Percentiles rank a stretch among this genome's conserved stretches.
Evolutionary conservation across 352 stramenopile species (phyloP).

Genomic region (Globisporangium spiculum): DNA sequence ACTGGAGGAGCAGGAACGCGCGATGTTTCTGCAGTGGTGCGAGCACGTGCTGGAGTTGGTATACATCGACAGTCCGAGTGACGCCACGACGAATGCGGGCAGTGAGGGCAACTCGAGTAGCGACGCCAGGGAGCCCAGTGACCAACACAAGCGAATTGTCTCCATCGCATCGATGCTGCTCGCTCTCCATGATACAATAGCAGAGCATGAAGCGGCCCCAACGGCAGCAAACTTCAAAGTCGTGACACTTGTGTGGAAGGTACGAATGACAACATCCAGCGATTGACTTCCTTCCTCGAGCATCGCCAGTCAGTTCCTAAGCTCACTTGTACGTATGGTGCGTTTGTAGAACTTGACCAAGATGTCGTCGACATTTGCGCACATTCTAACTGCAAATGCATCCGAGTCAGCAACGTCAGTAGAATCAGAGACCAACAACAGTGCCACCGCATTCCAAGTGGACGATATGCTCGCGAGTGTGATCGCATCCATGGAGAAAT

Average conservation of each 20-base stretch:
- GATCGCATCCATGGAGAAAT: slow-evolving; percentile 31
- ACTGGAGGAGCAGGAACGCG: slow-evolving; percentile 3
- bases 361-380: slow-evolving; percentile 29
- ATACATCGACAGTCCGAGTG: background rate
- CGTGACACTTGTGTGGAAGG: slow-evolving; percentile 53
- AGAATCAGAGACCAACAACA: background rate
- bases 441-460: slow-evolving; percentile 20
- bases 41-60: slow-evolving; percentile 13
- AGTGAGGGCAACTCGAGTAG: background rate
- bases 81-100: background rate
- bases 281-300: background rate
- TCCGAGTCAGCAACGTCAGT: background rate
- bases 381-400: slow-evolving; percentile 8
- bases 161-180: slow-evolving; percentile 14
- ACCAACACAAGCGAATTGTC: background rate
- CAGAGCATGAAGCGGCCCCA: background rate
- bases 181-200: slow-evolving; percentile 14
- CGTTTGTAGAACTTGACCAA: slow-evolving; percentile 38
- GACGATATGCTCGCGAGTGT: slow-evolving; percentile 30
- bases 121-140: background rate
- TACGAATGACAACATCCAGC: slow-evolving; percentile 7
- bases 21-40: slow-evolving; percentile 14
- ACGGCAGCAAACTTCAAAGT: slow-evolving; percentile 29
- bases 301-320: background rate
- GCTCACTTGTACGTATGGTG: background rate